Conservation (phyloP, 805 yeast genomes). For the Saccharomycopsis schoenii region DNA sequence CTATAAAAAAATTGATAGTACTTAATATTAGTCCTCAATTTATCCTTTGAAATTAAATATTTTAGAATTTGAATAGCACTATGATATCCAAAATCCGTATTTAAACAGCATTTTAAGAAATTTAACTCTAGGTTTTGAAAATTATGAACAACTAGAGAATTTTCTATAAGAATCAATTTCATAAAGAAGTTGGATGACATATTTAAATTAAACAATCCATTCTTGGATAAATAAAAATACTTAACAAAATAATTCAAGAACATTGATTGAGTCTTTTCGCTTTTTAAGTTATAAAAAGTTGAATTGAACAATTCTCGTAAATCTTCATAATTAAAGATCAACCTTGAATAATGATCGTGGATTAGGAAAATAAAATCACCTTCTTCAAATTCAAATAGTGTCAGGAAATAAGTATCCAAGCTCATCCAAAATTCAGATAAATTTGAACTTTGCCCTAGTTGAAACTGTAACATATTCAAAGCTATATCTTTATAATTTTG, state of each 20-base stretch:
- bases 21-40: neutral
- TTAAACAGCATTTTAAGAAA: neutral
- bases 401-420: neutral
- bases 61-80: neutral
- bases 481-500: neutral
- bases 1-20: neutral
- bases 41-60: neutral
- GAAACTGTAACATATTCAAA: neutral
- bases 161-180: neutral
- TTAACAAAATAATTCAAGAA: neutral
- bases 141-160: neutral
- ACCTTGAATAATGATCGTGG: neutral
- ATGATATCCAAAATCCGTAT: neutral
- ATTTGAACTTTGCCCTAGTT: neutral
- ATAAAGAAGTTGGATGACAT: neutral
- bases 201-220: neutral
- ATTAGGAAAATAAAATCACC: neutral
- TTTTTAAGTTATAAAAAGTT: neutral
- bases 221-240: neutral
- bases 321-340: neutral
- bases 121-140: neutral
- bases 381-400: neutral
- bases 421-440: neutral
- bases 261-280: neutral
- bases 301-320: neutral